A percentile compares a stretch with the other conserved stretches of the same genome.
Evolutionary conservation across 1,284 basidiomycete species (phyloP).

Genomic region (Ceratobasidium sp.): DNA sequence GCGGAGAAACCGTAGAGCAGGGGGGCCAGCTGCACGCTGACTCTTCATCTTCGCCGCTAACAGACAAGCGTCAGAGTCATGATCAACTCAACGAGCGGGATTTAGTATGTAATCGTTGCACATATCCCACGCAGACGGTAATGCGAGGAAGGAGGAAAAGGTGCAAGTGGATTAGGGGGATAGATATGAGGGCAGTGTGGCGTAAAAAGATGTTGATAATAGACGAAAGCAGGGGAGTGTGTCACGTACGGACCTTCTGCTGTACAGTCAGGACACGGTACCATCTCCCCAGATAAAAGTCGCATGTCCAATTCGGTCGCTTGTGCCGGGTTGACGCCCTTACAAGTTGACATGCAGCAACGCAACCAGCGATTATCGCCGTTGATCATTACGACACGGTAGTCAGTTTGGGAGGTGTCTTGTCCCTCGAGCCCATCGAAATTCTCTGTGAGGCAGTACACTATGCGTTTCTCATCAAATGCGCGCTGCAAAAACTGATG

Average conservation of each 20-base stretch:
- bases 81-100: too few species aligned
- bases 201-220: too few species aligned
- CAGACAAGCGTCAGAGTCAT: background rate
- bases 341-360: background rate
- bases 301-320: too few species aligned
- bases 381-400: background rate
- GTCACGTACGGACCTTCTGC: too few species aligned
- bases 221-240: too few species aligned
- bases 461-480: background rate
- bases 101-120: too few species aligned
- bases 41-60: background rate
- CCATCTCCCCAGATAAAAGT: too few species aligned
- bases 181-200: too few species aligned
- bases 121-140: too few species aligned
- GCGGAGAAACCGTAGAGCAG: background rate
- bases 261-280: too few species aligned
- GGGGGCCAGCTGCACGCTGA: background rate
- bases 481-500: constrained; percentile 3
- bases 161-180: too few species aligned
- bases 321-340: background rate
- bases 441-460: background rate
- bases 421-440: background rate
- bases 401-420: background rate
- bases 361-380: constrained; percentile 11
- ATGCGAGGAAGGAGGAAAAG: too few species aligned